phyloP scores from a whole-genome alignment of 2,329 filamentous ascomycete species.

The Parastagonospora avenae region DNA sequence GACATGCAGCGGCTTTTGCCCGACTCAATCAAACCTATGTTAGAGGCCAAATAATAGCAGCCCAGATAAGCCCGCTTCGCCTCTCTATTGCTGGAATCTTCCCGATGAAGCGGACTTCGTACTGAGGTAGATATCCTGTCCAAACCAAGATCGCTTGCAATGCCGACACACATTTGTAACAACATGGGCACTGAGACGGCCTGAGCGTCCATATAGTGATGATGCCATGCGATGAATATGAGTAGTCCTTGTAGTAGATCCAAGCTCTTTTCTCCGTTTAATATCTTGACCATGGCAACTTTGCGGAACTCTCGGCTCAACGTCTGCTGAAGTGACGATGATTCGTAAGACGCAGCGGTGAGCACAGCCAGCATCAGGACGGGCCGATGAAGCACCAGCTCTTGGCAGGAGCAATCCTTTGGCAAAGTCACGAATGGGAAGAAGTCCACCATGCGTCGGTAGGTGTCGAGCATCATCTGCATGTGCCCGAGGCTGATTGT shows the following conservation, averaged over 20 bases:
- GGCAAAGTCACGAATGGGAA: slow-evolving; percentile 43
- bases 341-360: slow-evolving; percentile 41
- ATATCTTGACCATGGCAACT: slow-evolving; percentile 40
- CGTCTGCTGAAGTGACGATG: slow-evolving; percentile 31
- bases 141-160: slow-evolving; percentile 38
- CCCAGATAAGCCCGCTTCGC: slow-evolving; percentile 43
- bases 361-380: slow-evolving; percentile 43
- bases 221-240: slow-evolving; percentile 46
- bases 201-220: slow-evolving; percentile 44
- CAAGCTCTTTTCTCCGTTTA: slow-evolving; percentile 40
- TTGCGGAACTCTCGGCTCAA: slow-evolving; percentile 46
- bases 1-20: slow-evolving; percentile 29
- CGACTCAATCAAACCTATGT: slow-evolving; percentile 32
- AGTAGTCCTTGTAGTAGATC: slow-evolving; percentile 19
- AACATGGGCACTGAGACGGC: slow-evolving; percentile 42
- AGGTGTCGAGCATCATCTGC: slow-evolving; percentile 39
- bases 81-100: slow-evolving; percentile 33
- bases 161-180: slow-evolving; percentile 40
- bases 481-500: slow-evolving; percentile 44
- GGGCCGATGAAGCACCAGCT: slow-evolving; percentile 38
- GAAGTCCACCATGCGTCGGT: slow-evolving; percentile 39
- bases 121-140: slow-evolving; percentile 28
- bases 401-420: slow-evolving; percentile 30
- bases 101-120: slow-evolving; percentile 25
- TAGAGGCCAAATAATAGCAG: slow-evolving; percentile 42